phyloP scores from a whole-genome alignment of 306 rosid genomes.

The Carpinus fangiana region DNA sequence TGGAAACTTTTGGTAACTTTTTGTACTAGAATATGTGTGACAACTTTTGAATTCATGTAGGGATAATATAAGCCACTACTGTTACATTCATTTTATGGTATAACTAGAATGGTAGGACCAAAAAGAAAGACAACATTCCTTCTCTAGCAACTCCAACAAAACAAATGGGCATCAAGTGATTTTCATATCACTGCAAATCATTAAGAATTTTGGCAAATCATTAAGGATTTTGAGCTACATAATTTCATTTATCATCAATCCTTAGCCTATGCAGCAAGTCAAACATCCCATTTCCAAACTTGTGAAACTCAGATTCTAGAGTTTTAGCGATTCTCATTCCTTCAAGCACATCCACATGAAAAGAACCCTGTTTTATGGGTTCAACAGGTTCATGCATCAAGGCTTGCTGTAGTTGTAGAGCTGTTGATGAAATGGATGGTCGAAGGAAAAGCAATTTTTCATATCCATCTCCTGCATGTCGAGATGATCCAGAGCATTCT shows the following conservation, averaged over 20 bases:
- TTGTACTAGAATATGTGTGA: too few relatives aligned
- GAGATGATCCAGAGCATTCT: slow-evolving; percentile 83
- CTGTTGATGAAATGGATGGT: slow-evolving; percentile 82
- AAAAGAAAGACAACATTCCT: slow-evolving; percentile 16
- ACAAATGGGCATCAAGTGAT: slow-evolving; percentile 10
- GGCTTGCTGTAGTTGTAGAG: slow-evolving; percentile 73
- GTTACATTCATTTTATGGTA: slow-evolving; percentile 26
- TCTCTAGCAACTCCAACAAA: slow-evolving; percentile 12
- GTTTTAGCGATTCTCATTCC: slow-evolving; percentile 56
- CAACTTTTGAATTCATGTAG: slow-evolving; percentile 14
- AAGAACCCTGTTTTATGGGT: slow-evolving; percentile 79
- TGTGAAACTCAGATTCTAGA: slow-evolving; percentile 64
- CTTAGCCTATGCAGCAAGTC: slow-evolving; percentile 41
- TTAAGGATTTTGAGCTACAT: not conserved
- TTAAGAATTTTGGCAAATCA: not conserved
- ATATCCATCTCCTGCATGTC: slow-evolving; percentile 42
- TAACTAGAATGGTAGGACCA: slow-evolving; percentile 18
- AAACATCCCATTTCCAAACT: slow-evolving; percentile 47
- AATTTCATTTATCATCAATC: slow-evolving; percentile 39
- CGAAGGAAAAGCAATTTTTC: slow-evolving; percentile 76
- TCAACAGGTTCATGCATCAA: slow-evolving; percentile 34
- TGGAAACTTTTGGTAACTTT: too few relatives aligned
- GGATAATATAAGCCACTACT: slow-evolving; percentile 26
- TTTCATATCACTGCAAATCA: slow-evolving; percentile 3
- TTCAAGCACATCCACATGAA: slow-evolving; percentile 72